A percentile compares a stretch with the other conserved stretches of the same genome.
Evolutionary conservation across 164 flowering plant species (phyloP).

Genomic region (Macadamia tetraphylla): DNA sequence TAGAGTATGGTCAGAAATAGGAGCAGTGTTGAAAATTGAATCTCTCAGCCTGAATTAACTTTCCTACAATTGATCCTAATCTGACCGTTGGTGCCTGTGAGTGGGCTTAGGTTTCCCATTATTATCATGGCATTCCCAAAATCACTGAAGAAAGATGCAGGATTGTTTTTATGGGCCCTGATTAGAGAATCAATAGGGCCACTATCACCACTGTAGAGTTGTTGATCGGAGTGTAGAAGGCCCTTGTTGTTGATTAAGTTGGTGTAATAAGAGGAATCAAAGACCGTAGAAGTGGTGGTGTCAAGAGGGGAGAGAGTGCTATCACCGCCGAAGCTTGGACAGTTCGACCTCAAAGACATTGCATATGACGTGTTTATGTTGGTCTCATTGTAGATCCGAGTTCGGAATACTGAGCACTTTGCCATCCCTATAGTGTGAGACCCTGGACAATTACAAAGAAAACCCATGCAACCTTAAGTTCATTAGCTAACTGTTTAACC

Average conservation of each 20-base stretch:
- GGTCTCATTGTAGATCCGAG: constrained; percentile 21
- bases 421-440: constrained; percentile 28
- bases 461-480: no score
- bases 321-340: constrained; percentile 20
- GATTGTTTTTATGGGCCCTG: constrained; percentile 9
- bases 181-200: constrained; percentile 22
- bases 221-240: constrained; percentile 30
- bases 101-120: constrained; percentile 28
- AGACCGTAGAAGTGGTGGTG: constrained; percentile 4
- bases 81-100: constrained; percentile 25
- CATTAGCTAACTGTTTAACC: no score
- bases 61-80: constrained; percentile 24
- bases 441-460: constrained; percentile 5
- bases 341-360: constrained; percentile 5
- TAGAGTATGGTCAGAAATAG: no score
- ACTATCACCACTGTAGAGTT: constrained; percentile 20
- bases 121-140: constrained; percentile 26
- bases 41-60: constrained; percentile 8
- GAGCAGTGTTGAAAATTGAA: no score
- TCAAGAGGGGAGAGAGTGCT: constrained; percentile 23
- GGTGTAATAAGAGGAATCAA: constrained; percentile 20
- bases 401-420: constrained; percentile 20
- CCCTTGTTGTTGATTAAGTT: constrained; percentile 21
- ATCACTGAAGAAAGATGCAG: constrained; percentile 12
- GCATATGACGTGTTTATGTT: constrained; percentile 21